These are phyloP conservation scores for Leptodermis oblonga DNA, from an alignment of 257 asterid genomes.

Conservation along the genomic window DNA sequence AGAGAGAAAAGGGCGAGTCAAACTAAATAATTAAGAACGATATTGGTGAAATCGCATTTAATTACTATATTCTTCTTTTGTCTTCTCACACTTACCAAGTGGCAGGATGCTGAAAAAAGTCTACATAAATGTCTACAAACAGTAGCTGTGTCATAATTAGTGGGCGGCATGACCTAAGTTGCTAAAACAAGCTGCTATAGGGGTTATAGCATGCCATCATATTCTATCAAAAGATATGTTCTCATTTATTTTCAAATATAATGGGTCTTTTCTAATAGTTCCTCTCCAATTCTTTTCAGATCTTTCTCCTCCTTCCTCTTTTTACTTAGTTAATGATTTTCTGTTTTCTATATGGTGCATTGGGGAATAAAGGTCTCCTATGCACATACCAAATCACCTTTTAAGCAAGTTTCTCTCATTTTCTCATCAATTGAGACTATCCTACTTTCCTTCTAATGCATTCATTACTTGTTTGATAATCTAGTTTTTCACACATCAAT, in stretches of 20 bases:
- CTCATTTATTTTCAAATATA: not conserved
- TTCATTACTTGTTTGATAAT: no score
- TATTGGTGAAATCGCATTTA: not conserved
- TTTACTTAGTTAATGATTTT: not conserved
- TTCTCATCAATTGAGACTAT: not conserved
- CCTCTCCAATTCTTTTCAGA: no score
- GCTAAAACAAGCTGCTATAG: not conserved
- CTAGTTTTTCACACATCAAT: no score
- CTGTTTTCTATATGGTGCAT: not conserved
- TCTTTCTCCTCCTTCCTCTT: not conserved
- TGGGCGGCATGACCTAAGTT: not conserved
- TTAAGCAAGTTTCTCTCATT: not conserved
- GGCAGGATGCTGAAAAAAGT: not conserved
- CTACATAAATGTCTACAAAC: not conserved
- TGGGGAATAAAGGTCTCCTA: not conserved
- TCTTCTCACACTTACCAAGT: not conserved
- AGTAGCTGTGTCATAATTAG: not conserved
- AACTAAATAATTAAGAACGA: not conserved
- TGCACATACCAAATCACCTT: not conserved
- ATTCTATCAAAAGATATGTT: not conserved
- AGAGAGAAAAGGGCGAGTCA: not conserved
- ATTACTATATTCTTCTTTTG: not conserved
- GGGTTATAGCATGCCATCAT: not conserved
- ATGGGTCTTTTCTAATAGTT: not conserved
- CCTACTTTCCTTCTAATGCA: no score